These are phyloP conservation scores for Paramyrothecium roridum DNA, from an alignment of 2,329 filamentous ascomycete species.

Conservation along the genomic window DNA sequence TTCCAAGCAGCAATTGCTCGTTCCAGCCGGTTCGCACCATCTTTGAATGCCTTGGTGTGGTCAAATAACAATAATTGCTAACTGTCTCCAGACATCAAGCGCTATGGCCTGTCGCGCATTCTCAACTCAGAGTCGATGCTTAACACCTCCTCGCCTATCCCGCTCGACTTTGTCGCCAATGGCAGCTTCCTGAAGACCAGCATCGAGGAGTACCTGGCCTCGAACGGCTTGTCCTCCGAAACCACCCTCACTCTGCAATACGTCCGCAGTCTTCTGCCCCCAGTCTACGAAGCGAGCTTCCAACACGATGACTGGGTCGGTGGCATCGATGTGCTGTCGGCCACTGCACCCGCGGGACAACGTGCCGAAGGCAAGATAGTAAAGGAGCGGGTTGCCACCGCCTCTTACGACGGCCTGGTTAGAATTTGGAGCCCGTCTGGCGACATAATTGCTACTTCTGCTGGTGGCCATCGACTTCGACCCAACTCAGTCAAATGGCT, in stretches of 20 bases:
- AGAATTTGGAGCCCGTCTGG: conserved; percentile 88
- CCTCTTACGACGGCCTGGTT: conserved; percentile 85
- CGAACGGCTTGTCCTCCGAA: conserved; percentile 85
- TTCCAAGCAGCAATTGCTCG: conserved; percentile 58
- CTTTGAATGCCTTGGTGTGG: conserved; percentile 6
- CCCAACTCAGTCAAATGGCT: conserved; percentile 84
- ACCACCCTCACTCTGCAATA: conserved; percentile 87
- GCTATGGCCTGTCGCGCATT: conserved; percentile 68
- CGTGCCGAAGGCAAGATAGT: conserved; percentile 29
- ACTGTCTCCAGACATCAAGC: conserved; percentile 55
- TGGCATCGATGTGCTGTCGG: conserved; percentile 76
- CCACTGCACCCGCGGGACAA: conserved; percentile 56
- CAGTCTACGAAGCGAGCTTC: conserved; percentile 85
- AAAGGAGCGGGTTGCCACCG: conserved; percentile 72
- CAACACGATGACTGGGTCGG: conserved; percentile 98
- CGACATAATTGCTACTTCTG: conserved; percentile 76
- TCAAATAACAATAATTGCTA: conserved; percentile 2
- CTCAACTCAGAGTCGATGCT: conserved; percentile 72
- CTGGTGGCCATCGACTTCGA: conserved; percentile 71
- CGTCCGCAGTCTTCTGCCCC: conserved; percentile 85
- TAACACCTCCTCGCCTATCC: conserved; percentile 61
- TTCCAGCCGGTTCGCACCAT: conserved; percentile 49
- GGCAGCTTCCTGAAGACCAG: conserved; percentile 87
- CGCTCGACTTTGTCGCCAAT: conserved; percentile 94
- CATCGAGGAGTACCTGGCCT: conserved; percentile 83